Evolutionary conservation across 768 basidiomycete genomes (phyloP), one percentile per base, ranked within the genome.

Genomic region (Tulasnella sp.): DNA sequence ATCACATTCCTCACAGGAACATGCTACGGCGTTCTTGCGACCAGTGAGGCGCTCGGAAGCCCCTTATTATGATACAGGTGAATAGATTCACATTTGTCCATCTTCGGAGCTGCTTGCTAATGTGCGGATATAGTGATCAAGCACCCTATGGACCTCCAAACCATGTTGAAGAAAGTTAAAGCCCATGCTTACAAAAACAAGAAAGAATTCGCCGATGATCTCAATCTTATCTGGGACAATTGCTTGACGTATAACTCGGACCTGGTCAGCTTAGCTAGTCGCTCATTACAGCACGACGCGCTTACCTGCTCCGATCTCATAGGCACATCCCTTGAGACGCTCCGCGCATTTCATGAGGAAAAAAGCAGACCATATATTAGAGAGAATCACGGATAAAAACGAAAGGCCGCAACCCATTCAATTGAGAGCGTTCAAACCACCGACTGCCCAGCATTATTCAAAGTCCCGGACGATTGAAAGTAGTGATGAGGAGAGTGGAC

Each of bases 181-280:
- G 70, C 75, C 53, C 87, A 85, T 63, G 74, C 78, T 42, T 96
- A 95, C 75, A 91, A 92, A 67, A 87, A 81, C 27, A 98, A 98
- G 68, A 73, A 78, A 57, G 86, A 92, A 60, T 98, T 99, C 66
- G 82, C 83, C 56, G 82, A 86, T 53, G 95, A 99, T 67, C 70
- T 99, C 37, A 87, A 93, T 58, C 76, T 96, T 55, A 96, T 99
- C 58, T 99, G 95, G 95, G 78, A 79, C 40, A 99, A 98, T 58
- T 96, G 93, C 65, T 76, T 83, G 56, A 79, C 75, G 4, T 98
- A 98, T 65, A 99, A 99, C 64, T 81, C 86, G 15, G 75, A 80
- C 9, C 84, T 90, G 70, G 92, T 89, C 58, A 54, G 83, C 73
- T 24, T 45, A 31, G 44, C 40, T 29, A 37, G 22, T 28, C 8